Evolutionary conservation across 176 grass and related monocot species (phyloP).

Genomic region (Miscanthus lutarioriparius): DNA sequence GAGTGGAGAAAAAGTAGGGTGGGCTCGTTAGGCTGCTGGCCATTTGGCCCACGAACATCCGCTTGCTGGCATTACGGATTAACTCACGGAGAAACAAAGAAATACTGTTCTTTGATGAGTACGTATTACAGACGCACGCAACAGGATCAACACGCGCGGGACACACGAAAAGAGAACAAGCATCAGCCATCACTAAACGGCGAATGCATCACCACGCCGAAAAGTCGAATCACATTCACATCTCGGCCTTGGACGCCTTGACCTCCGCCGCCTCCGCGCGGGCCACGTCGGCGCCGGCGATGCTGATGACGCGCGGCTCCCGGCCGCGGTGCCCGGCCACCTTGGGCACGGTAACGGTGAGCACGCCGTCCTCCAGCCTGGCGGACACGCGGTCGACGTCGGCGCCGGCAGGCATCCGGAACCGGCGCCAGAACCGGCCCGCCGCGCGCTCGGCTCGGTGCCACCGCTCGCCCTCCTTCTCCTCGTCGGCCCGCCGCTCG

Average conservation of each 20-base stretch:
- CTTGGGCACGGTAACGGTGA: conserved; percentile 49
- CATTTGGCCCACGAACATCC: no score
- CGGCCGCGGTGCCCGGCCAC: conserved; percentile 14
- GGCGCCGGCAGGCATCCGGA: conserved; percentile 36
- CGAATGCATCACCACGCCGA: background rate
- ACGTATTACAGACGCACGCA: no score
- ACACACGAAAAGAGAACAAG: background rate
- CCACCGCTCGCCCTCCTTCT: conserved; percentile 45
- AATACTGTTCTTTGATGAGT: no score
- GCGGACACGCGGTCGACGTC: conserved; percentile 27
- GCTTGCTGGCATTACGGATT: no score
- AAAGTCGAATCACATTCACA: background rate
- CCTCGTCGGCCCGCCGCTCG: conserved; percentile 42
- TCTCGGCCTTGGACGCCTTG: conserved; percentile 34
- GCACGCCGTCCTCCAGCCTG: conserved; percentile 34
- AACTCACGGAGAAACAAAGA: no score
- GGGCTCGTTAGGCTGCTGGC: no score
- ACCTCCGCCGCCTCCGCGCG: conserved; percentile 33
- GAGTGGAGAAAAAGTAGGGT: no score
- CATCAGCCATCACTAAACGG: background rate
- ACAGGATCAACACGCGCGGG: background rate
- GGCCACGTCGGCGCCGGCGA: conserved; percentile 5
- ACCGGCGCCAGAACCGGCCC: conserved; percentile 51
- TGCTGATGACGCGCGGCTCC: conserved; percentile 43
- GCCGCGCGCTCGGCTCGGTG: conserved; percentile 52